These are phyloP conservation scores for Onygenales sp. DNA, from an alignment of 2,329 filamentous ascomycete species.

Conservation along the genomic window DNA sequence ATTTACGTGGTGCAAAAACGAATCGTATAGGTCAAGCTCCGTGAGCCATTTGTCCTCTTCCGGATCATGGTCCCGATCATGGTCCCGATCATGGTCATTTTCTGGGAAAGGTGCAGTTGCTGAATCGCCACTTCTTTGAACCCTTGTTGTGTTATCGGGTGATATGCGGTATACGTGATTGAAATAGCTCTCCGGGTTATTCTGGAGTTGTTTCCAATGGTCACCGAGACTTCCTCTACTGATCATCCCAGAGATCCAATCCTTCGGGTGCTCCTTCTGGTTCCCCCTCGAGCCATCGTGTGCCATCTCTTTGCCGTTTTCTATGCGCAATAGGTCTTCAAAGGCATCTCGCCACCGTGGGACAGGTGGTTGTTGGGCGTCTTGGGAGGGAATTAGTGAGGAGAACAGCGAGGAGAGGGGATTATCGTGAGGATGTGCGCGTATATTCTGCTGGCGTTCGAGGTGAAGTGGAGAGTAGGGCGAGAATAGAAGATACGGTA, in stretches of 20 bases:
- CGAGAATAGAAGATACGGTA: constrained; percentile 37
- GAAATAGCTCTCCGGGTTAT: constrained; percentile 11
- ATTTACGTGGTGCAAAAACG: constrained; percentile 32
- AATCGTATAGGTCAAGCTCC: constrained; percentile 47
- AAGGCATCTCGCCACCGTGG: constrained; percentile 49
- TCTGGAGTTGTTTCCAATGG: constrained; percentile 25
- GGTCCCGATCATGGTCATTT: constrained; percentile 17
- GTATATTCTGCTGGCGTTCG: constrained; percentile 35
- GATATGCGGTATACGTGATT: constrained; percentile 2
- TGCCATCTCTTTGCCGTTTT: constrained; percentile 35
- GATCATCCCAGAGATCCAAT: constrained; percentile 32
- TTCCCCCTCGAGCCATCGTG: constrained; percentile 19
- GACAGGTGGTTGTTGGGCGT: constrained; percentile 23
- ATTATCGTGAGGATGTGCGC: constrained; percentile 15
- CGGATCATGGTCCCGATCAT: constrained; percentile 16
- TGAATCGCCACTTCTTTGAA: too few species aligned
- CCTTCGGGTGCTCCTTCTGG: constrained; percentile 23
- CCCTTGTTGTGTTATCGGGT: constrained; percentile 1
- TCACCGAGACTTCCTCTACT: constrained; percentile 33
- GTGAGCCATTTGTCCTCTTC: constrained; percentile 25
- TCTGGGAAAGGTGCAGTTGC: background rate
- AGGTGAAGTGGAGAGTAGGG: constrained; percentile 48
- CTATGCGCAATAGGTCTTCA: constrained; percentile 47
- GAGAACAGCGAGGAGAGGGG: constrained; percentile 27
- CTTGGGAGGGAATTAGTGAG: constrained; percentile 21